Conservation (phyloP, 495 filamentous ascomycete genomes). For the Trichocladium uniseriatum region DNA sequence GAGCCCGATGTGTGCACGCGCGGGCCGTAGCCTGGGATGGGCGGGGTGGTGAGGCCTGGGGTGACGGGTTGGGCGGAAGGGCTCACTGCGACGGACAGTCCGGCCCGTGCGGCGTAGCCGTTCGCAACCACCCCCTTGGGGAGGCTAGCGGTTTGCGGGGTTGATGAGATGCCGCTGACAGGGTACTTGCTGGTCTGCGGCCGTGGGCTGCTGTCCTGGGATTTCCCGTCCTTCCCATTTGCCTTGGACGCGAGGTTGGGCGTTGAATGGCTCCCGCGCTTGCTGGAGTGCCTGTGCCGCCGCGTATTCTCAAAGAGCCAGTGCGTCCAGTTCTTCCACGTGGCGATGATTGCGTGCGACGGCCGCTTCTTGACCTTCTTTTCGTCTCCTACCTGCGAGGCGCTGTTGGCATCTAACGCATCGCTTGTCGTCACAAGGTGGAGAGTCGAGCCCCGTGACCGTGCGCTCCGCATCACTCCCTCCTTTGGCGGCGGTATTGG, state of each 20-base stretch:
- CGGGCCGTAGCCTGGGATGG: conserved; percentile 36
- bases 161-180: conserved; percentile 13
- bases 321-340: conserved; percentile 61
- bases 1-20: conserved; percentile 43
- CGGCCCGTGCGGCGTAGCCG: conserved; percentile 17
- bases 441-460: conserved; percentile 66
- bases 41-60: conserved; percentile 25
- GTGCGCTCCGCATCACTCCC: conserved; percentile 46
- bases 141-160: conserved; percentile 21
- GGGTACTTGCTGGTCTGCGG: conserved; percentile 48
- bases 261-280: conserved; percentile 45
- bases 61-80: conserved; percentile 10
- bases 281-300: conserved; percentile 31
- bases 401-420: conserved; percentile 24
- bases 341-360: conserved; percentile 48
- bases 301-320: conserved; percentile 44
- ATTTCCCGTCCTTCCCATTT: conserved; percentile 35
- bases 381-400: conserved; percentile 18
- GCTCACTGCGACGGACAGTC: background rate
- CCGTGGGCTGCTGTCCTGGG: conserved; percentile 40
- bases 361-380: conserved; percentile 40
- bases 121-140: conserved; percentile 32
- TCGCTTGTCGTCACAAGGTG: conserved; percentile 63
- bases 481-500: conserved; percentile 87
- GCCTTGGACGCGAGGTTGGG: conserved; percentile 41